Base-by-base conservation (phyloP, 768 basidiomycete species). In the Kwoniella sp. region DNA sequence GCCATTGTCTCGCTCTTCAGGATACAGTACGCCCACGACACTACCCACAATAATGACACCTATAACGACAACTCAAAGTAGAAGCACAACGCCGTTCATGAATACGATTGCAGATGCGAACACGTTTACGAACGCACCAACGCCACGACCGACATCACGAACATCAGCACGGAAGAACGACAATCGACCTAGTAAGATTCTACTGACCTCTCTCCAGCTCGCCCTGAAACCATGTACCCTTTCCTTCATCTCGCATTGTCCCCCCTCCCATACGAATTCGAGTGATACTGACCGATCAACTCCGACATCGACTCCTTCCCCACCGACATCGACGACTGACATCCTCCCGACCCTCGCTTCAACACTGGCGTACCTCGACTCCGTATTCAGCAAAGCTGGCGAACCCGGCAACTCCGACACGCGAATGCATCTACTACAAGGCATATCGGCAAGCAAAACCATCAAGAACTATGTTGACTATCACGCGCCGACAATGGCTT, bases 381-480 rank as follows among this genome's bases (percentile, higher is more conserved):
- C 13, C 19, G 30, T 12, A n/a, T 17, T 26, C 36, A 37, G 22
- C 17, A 22, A 2, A 26, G 27, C 24, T 8, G 60, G 60, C 37
- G 25, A 63, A n/a, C 22, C 33, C 3, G 2, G 22, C 22, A 37
- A 47, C 17, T 63, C 61, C 10, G 24, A 37, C 1, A 24, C 44
- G 0, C 37, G 61, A 26, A 24, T 63, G 25, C 19, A 17, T 2
- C n/a, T 63, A 3, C 29, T 63, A 4, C 54, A 37, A 27, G 25
- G 15, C 3, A 55, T 56, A 12, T n/a, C 36, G 9, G 24, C 22
- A 22, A n/a, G 37, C 21, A 30, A 44, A 21, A 55, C 47, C 21
- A 56, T 63, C 40, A 55, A 56, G n/a, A 21, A 47, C 27, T 64
- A 27, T 37, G 30, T 58, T n/a, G 26, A 57, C 7, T 27, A 52